Percentiles rank a stretch among this genome's conserved stretches.
Evolutionary conservation across 2,329 filamentous ascomycete species (phyloP).

Genomic region (Hypoxylon rubiginosum): DNA sequence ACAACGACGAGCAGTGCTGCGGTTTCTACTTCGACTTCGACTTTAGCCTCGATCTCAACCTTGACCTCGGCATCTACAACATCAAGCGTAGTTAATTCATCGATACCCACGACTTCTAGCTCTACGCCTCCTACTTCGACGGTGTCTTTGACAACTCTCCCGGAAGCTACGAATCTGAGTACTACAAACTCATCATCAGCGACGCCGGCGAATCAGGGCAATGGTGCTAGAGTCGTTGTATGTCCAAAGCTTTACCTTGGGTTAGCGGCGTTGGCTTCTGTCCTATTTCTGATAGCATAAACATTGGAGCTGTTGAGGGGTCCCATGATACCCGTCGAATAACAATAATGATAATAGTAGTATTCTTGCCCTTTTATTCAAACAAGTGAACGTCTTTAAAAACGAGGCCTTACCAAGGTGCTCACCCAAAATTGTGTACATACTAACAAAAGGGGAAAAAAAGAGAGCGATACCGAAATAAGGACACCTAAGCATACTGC

Average conservation of each 20-base stretch:
- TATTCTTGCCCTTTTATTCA: background rate
- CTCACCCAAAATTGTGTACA: too few species aligned
- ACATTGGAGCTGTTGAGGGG: background rate
- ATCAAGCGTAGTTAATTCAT: background rate
- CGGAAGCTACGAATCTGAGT: conserved; percentile 20
- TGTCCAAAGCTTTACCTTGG: conserved; percentile 1
- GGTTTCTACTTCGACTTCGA: background rate
- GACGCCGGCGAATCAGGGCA: conserved; percentile 15
- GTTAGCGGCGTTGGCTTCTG: conserved; percentile 6
- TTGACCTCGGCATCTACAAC: too few species aligned
- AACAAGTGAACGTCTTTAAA: background rate
- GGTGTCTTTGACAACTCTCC: conserved; percentile 8
- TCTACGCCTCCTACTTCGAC: conserved; percentile 13
- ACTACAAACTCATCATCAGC: conserved; percentile 6
- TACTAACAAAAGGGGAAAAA: too few species aligned
- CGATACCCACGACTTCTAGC: background rate
- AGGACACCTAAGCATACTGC: conserved; percentile 8
- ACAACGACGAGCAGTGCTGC: background rate
- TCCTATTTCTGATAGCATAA: conserved; percentile 19
- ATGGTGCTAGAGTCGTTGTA: conserved; percentile 1
- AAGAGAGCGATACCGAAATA: too few species aligned
- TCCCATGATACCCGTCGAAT: background rate
- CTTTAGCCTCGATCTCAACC: background rate
- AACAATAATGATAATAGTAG: background rate
- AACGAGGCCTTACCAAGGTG: too few species aligned